Evolutionary conservation across 1,139 yeast genomes (phyloP).

Genomic region (Pichia sp.): DNA sequence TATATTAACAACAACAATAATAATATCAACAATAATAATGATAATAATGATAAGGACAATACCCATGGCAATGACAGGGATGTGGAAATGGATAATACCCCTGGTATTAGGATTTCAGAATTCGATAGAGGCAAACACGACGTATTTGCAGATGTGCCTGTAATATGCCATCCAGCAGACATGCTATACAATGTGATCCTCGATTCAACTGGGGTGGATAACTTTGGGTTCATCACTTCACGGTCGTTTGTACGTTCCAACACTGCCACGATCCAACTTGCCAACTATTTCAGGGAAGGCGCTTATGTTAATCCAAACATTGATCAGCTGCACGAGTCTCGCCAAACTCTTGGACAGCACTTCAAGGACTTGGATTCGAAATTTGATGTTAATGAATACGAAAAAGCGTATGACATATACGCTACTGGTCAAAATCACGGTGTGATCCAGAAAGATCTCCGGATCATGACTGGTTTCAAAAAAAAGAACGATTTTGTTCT

Average conservation of each 20-base stretch:
- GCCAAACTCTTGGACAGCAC: conserved; percentile 11
- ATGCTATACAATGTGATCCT: conserved; percentile 22
- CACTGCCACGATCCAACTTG: conserved; percentile 21
- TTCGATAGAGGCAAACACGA: background rate
- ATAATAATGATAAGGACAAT: too few species aligned
- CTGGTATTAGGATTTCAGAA: background rate
- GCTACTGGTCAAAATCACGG: conserved; percentile 2
- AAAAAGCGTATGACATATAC: conserved; percentile 10
- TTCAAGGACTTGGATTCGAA: conserved; percentile 17
- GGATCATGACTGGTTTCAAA: conserved; percentile 27
- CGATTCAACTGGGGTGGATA: conserved; percentile 17
- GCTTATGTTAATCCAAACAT: conserved; percentile 10
- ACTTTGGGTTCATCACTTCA: conserved; percentile 22
- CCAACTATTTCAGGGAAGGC: conserved; percentile 27
- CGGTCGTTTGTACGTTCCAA: conserved; percentile 17
- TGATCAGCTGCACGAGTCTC: conserved; percentile 3
- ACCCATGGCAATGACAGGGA: too few species aligned
- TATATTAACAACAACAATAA: too few species aligned
- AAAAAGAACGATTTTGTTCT: conserved; percentile 28
- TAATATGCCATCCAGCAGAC: conserved; percentile 23
- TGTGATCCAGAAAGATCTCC: conserved; percentile 24
- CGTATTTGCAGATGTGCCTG: conserved; percentile 14
- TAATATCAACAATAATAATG: too few species aligned
- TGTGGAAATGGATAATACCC: too few species aligned
- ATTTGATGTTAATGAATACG: conserved; percentile 19